Evolutionary conservation across 768 basidiomycete species (phyloP), one percentile per base, ranked within the genome.

Genomic region (Clavaria fumosa): DNA sequence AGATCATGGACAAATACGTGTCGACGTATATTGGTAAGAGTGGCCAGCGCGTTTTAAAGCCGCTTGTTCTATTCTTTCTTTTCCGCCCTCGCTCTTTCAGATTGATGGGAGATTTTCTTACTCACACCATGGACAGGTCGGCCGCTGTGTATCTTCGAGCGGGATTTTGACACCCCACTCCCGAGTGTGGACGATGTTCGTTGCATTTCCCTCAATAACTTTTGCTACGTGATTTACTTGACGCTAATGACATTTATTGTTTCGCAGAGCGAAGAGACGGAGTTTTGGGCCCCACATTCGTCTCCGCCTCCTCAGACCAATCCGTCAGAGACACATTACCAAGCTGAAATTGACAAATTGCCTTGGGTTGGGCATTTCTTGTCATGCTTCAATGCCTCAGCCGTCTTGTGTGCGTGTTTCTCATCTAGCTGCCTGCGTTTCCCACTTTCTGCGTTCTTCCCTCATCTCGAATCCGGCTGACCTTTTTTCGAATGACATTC

Each of bases 381-480:
- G 24, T 79, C 82, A n/a, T 81, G 78, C 51, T 83, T 85, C 62
- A 75, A 72, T 46, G 76, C 78, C 7, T 70, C 73, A n/a, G 72
- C 80, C 1, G 60, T 56, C 15, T 66, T 85, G n/a, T 74, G 82
- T 81, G 55, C 42, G 78, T 55, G 30, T 19, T 37, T 4, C 20
- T 20, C 19, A 4, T n/a, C 23, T 40, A 31, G 7, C 26, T 20
- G 36, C 12, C 9, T 22, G 23, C 20, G 15, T 21, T 24, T 22
- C 35, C 9, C 23, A 11, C 14, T 22, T 39, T 26, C 38, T 7
- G 41, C 42, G 34, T 45, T n/a, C n/a, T n/a, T n/a, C n/a, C n/a
- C n/a, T n/a, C n/a, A n/a, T n/a, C n/a, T n/a, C n/a, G n/a, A n/a
- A n/a, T n/a, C n/a, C n/a, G n/a, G n/a, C n/a, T 37, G 46, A 44